Evolutionary conservation across 371 early-diverging fungal species (phyloP).

Genomic region (Mucor piriformis): DNA sequence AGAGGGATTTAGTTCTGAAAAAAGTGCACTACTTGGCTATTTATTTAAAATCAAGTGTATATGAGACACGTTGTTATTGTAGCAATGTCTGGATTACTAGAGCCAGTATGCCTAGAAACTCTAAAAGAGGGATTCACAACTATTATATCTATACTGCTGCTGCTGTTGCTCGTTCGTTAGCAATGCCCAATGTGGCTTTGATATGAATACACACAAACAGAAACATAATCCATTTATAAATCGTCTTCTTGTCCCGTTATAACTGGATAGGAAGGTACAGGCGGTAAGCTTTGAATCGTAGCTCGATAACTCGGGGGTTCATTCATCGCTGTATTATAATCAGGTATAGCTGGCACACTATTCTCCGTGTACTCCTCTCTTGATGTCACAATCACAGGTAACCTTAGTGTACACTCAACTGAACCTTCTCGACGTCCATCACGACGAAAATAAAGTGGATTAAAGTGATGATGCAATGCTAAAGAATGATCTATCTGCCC

Average conservation of each 20-base stretch:
- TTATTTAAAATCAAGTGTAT: no score
- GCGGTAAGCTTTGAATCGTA: constrained; percentile 13
- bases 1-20: no score
- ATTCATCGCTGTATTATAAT: constrained; percentile 11
- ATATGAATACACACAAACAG: no score
- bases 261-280: constrained; percentile 17
- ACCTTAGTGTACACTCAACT: constrained; percentile 10
- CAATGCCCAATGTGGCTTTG: no score
- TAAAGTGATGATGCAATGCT: constrained; percentile 8
- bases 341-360: constrained; percentile 17
- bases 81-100: no score
- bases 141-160: no score
- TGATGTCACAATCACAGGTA: constrained; percentile 24
- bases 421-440: neutral
- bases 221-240: neutral
- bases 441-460: neutral
- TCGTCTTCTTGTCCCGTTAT: no score
- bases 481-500: constrained; percentile 3
- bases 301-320: constrained; percentile 22
- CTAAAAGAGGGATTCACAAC: no score
- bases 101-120: no score
- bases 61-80: no score
- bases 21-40: no score
- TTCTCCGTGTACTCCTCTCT: constrained; percentile 26
- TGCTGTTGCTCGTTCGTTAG: no score